Percentiles rank a stretch among this genome's conserved stretches.
These are phyloP conservation scores for Coix lacrymajobi DNA, from an alignment of 176 grass and related monocot genomes.

Conservation along the genomic window DNA sequence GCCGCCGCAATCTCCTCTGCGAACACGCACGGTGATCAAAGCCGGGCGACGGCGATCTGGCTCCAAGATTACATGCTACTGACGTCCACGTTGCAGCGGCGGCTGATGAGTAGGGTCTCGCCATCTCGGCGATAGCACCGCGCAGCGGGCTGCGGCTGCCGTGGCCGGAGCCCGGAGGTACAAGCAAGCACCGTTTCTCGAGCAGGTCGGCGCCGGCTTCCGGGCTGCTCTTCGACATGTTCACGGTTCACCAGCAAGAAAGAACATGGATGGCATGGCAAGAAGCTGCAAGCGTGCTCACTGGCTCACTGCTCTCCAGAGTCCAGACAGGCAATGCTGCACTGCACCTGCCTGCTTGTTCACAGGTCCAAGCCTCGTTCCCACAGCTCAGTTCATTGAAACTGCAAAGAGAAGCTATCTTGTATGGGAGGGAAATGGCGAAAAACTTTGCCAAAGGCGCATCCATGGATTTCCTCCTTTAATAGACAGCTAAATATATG, in stretches of 20 bases:
- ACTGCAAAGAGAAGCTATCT: not conserved
- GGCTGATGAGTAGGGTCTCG: not conserved
- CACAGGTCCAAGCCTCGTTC: not conserved
- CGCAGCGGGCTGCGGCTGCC: not conserved
- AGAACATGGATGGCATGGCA: slow-evolving; percentile 21
- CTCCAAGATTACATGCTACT: not conserved
- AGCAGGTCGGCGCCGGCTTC: not conserved
- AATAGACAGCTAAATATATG: not conserved
- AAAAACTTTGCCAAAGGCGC: slow-evolving; percentile 1
- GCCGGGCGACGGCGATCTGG: not conserved
- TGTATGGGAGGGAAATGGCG: not conserved
- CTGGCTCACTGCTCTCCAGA: not conserved
- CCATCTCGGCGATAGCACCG: not conserved
- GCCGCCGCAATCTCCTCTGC: not conserved
- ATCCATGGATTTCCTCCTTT: not conserved
- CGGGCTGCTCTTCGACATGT: slow-evolving; percentile 36
- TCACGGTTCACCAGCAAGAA: slow-evolving; percentile 27
- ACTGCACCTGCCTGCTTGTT: not conserved
- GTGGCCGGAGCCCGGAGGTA: not conserved
- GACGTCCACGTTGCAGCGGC: not conserved
- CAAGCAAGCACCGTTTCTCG: not conserved
- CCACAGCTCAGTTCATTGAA: not conserved
- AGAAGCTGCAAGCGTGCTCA: not conserved
- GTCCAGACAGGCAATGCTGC: not conserved
- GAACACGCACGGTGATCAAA: not conserved